These are phyloP conservation scores for Falciphora oryzae DNA, from an alignment of 2,329 filamentous ascomycete species.

Conservation along the genomic window DNA sequence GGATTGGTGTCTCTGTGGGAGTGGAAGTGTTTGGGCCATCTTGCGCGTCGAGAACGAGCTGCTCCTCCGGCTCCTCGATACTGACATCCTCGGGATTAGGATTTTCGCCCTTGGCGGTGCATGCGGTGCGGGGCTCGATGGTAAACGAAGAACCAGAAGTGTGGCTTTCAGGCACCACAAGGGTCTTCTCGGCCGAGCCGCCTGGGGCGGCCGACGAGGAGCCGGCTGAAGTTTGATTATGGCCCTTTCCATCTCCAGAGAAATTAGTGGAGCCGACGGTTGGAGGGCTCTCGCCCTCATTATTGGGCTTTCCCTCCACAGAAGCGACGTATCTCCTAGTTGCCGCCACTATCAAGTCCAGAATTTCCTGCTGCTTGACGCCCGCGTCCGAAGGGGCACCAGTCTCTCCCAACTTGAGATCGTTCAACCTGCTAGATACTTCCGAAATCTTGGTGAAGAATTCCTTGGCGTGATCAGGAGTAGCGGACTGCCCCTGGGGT, in stretches of 20 bases:
- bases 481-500: constrained; percentile 22
- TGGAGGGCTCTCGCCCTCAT: background rate
- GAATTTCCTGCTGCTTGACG: constrained; percentile 37
- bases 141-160: constrained; percentile 2
- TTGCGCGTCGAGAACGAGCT: constrained; percentile 24
- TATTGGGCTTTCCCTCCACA: constrained; percentile 12
- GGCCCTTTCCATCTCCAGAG: background rate
- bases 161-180: too few species aligned
- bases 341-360: constrained; percentile 45
- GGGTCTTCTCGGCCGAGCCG: constrained; percentile 19
- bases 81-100: constrained; percentile 45
- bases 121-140: constrained; percentile 9
- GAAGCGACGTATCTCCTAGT: constrained; percentile 44
- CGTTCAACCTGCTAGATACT: constrained; percentile 36
- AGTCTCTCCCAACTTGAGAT: constrained; percentile 30
- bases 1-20: background rate
- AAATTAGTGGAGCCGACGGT: background rate
- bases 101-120: constrained; percentile 21
- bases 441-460: constrained; percentile 34
- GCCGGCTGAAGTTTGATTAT: background rate
- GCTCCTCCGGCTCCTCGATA: constrained; percentile 37
- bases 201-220: background rate
- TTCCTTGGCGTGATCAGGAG: constrained; percentile 20
- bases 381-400: constrained; percentile 14
- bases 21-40: background rate